phyloP scores from a whole-genome alignment of 1,284 basidiomycete species.

The Rhizopogon hawkerae region DNA sequence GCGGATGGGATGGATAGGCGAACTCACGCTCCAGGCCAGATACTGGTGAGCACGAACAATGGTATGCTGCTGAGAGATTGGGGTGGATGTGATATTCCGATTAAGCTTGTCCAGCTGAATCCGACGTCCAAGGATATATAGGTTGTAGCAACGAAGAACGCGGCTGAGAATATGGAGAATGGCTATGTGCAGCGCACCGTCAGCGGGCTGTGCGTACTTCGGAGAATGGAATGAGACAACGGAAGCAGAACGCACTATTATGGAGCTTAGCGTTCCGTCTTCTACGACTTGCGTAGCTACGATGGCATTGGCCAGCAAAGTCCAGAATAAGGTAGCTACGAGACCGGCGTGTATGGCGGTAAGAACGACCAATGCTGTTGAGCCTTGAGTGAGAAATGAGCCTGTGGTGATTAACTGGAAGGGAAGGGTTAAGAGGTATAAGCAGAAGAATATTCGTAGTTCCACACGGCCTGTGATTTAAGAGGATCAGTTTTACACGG shows the following conservation, averaged over 20 bases:
- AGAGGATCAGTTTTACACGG: conserved; percentile 10
- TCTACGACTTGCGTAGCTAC: conserved; percentile 78
- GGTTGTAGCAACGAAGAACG: conserved; percentile 61
- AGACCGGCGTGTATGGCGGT: conserved; percentile 69
- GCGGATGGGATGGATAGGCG: too few species aligned
- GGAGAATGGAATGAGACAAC: neutral
- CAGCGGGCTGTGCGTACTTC: conserved; percentile 4
- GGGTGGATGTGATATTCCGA: conserved; percentile 55
- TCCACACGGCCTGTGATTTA: conserved; percentile 55
- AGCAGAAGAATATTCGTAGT: conserved; percentile 51
- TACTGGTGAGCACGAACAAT: conserved; percentile 70
- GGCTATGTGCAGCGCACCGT: conserved; percentile 36
- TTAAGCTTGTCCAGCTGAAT: conserved; percentile 49
- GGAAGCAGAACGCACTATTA: conserved; percentile 45
- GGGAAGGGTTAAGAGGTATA: conserved; percentile 66
- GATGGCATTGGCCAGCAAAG: conserved; percentile 68
- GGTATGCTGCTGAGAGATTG: conserved; percentile 51
- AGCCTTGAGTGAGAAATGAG: conserved; percentile 68
- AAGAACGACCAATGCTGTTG: conserved; percentile 55
- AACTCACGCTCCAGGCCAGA: conserved; percentile 77
- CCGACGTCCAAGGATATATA: conserved; percentile 77
- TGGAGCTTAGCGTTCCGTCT: conserved; percentile 67
- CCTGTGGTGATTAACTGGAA: conserved; percentile 75
- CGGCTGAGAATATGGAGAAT: conserved; percentile 47
- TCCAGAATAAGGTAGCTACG: conserved; percentile 69